Evolutionary conservation across 768 basidiomycete species (phyloP), one percentile per base, ranked within the genome.

Genomic region (Hygrocybe punicea): DNA sequence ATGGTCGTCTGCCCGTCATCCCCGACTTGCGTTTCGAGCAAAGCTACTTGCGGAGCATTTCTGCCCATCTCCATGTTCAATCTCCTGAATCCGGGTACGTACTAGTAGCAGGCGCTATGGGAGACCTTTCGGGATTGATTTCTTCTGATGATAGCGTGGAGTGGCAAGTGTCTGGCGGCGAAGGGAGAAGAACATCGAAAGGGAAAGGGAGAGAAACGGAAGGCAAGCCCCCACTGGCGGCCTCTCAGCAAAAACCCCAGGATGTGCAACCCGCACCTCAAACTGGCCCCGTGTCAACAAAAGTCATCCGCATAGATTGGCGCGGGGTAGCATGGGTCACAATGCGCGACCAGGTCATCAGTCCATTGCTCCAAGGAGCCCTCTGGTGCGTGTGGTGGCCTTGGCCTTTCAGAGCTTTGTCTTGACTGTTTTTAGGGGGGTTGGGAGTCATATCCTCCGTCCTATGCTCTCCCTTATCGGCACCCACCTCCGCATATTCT

Each of bases 21-120:
- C 87, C 88, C 24, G 89, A 91, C 66, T 72, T 90, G 36, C 86
- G 89, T 24, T 89, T 89, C 73, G 89, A 91, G 65, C 79, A 82
- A 56, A 84, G 81, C 51, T 91, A 87, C 68, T 58, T 89, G 56
- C 79, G 77, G 60, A 86, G 84, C 60, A 77, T 89, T 59, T 76
- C 72, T 23, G 74, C 76, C 7, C 83, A 77, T 63, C 71, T 84
- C 49, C 75, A 80, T 51, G 64, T 85, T 48, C 71, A 69, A 37
- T 45, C 37, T 21, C 13, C 10, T 21, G 6, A 17, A n/a, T 9
- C 39, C 11, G 19, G 19, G 39, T 6, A 14, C 14, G 19, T 42
- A 16, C 5, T 11, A 19, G 11, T 42, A 16, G 16, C 19, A 19
- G 11, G 19, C 19, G 29, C 13, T 19, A 7, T 19, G 9, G 24